A percentile compares a stretch with the other conserved stretches of the same genome.
Conservation (phyloP, 2,329 filamentous ascomycete species). For the Magnaporthiopsis incrustans region DNA sequence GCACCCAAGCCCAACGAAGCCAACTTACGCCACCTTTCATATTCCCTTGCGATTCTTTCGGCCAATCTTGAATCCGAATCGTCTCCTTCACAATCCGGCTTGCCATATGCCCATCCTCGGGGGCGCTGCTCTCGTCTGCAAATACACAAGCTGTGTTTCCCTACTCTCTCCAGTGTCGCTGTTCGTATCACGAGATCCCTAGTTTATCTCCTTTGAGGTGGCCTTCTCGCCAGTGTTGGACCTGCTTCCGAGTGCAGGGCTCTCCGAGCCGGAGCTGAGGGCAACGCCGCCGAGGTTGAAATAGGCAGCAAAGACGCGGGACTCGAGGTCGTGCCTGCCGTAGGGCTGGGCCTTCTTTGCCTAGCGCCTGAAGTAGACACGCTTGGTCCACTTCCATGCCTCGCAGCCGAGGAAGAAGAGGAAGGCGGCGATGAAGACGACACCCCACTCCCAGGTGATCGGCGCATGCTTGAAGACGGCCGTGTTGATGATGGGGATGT, state of each 20-base stretch:
- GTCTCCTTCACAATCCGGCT: background rate
- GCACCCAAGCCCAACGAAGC: too few species aligned
- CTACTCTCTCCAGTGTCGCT: background rate
- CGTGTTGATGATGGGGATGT: conserved; percentile 42
- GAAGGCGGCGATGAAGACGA: conserved; percentile 35
- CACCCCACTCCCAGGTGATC: conserved; percentile 45
- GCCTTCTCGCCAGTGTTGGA: background rate
- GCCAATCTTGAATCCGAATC: background rate
- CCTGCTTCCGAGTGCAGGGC: background rate
- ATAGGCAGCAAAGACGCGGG: conserved; percentile 5
- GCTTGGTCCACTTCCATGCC: conserved; percentile 41
- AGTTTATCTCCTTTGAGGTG: background rate
- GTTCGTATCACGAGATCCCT: background rate
- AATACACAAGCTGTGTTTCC: too few species aligned
- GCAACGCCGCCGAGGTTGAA: conserved; percentile 3
- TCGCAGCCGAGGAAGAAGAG: conserved; percentile 43
- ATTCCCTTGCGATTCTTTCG: background rate
- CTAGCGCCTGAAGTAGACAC: conserved; percentile 15
- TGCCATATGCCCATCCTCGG: background rate
- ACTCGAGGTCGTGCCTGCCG: conserved; percentile 7
- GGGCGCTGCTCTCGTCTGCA: background rate
- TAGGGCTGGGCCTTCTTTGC: background rate
- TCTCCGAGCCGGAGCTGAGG: background rate
- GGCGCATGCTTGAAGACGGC: conserved; percentile 41
- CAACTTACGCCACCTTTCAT: background rate